Percentiles rank a stretch among this genome's conserved stretches.
These are phyloP conservation scores for Trametes cingulata DNA, from an alignment of 768 basidiomycete species.

Conservation along the genomic window DNA sequence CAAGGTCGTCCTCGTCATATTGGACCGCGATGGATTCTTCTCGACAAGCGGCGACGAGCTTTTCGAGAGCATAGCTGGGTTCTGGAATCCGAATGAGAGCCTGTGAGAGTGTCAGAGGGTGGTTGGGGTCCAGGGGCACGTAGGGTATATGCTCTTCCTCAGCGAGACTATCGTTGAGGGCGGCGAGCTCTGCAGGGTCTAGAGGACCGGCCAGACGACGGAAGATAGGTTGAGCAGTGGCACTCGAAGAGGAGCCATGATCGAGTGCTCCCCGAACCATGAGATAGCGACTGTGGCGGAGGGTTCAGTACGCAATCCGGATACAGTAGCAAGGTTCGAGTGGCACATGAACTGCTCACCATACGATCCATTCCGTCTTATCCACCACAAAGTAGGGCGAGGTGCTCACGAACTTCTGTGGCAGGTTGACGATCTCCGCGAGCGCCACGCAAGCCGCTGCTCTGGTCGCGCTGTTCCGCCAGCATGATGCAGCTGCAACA, in stretches of 20 bases:
- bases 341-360: too few relatives aligned
- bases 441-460: constrained; percentile 55
- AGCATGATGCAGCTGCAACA: constrained; percentile 32
- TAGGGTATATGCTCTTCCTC: constrained; percentile 34
- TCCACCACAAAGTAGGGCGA: constrained; percentile 59
- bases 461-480: constrained; percentile 54
- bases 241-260: not conserved
- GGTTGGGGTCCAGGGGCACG: constrained; percentile 50
- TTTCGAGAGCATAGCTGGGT: constrained; percentile 54
- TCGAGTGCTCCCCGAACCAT: constrained; percentile 45
- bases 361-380: constrained; percentile 70
- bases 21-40: constrained; percentile 44
- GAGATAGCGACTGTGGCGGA: constrained; percentile 53
- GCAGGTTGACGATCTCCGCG: constrained; percentile 66
- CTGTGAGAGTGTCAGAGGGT: constrained; percentile 41
- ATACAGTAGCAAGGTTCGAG: too few relatives aligned
- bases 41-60: constrained; percentile 43
- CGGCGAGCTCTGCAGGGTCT: not conserved
- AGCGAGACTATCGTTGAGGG: not conserved
- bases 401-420: constrained; percentile 51
- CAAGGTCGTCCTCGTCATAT: constrained; percentile 51
- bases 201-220: too few relatives aligned
- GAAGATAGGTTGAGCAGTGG: too few relatives aligned
- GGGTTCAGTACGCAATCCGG: not conserved
- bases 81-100: constrained; percentile 53